These are phyloP conservation scores for Peniophora sp. DNA, from an alignment of 1,284 basidiomycete genomes.

Conservation along the genomic window DNA sequence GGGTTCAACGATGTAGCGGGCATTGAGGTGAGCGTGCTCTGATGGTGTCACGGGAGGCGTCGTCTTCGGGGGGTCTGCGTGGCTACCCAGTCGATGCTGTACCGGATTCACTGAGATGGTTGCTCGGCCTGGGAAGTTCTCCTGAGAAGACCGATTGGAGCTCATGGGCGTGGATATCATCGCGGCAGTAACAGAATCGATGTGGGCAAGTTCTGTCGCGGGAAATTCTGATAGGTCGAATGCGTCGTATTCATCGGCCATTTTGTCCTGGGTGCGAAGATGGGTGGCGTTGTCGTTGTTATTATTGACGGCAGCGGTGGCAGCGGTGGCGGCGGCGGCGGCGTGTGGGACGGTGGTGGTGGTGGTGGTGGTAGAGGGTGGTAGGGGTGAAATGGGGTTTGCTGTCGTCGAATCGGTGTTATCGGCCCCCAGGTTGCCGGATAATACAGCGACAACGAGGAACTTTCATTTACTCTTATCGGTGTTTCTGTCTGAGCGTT, in stretches of 20 bases:
- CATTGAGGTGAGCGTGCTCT: background rate
- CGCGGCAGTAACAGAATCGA: slow-evolving; percentile 13
- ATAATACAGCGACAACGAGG: too few species aligned
- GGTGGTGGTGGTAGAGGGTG: too few species aligned
- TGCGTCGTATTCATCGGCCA: too few species aligned
- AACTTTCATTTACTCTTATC: too few species aligned
- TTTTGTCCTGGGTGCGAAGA: too few species aligned
- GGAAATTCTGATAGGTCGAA: too few species aligned
- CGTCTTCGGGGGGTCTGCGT: background rate
- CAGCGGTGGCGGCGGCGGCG: slow-evolving; percentile 33
- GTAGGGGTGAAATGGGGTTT: too few species aligned
- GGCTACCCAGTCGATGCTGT: background rate
- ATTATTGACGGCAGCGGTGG: slow-evolving; percentile 8
- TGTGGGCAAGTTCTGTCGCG: slow-evolving; percentile 3
- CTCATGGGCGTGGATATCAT: slow-evolving; percentile 3
- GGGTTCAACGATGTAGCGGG: background rate
- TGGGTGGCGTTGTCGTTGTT: too few species aligned
- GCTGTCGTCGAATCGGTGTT: too few species aligned
- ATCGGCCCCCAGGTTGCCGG: too few species aligned
- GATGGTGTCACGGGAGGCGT: background rate
- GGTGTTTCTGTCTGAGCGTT: too few species aligned
- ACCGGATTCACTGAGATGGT: slow-evolving; percentile 5
- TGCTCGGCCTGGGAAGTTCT: slow-evolving; percentile 5
- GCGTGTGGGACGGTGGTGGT: too few species aligned
- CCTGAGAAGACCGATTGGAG: slow-evolving; percentile 6